phyloP scores from a whole-genome alignment of 1,284 basidiomycete species.

The Inonotus obliquus region DNA sequence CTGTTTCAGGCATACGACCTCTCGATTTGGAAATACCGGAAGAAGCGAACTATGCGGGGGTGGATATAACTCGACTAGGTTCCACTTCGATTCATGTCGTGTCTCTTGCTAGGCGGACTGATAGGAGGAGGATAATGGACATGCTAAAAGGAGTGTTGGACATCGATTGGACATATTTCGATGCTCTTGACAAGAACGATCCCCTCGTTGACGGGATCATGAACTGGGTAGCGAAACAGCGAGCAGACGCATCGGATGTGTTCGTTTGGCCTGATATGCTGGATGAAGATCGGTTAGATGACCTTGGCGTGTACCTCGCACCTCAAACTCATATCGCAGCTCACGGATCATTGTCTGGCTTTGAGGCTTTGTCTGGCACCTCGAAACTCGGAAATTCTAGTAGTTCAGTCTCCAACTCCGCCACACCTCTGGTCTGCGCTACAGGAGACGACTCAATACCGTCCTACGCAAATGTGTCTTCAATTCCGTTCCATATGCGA shows the following conservation, averaged over 20 bases:
- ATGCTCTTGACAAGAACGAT: conserved; percentile 40
- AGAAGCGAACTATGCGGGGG: not conserved
- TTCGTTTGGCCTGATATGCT: conserved; percentile 12
- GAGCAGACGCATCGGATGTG: conserved; percentile 20
- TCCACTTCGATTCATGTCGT: conserved; percentile 48
- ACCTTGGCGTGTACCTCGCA: not conserved
- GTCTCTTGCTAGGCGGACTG: conserved; percentile 47
- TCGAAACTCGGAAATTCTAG: no score
- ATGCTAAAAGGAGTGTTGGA: conserved; percentile 38
- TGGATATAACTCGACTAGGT: conserved; percentile 23
- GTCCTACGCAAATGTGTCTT: conserved; percentile 29
- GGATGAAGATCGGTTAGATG: not conserved
- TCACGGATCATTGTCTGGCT: no score
- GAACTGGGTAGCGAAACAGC: conserved; percentile 35
- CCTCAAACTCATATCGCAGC: not conserved
- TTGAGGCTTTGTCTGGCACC: no score
- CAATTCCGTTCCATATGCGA: conserved; percentile 41
- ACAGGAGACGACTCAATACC: conserved; percentile 39
- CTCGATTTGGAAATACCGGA: not conserved
- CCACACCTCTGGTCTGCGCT: conserved; percentile 44
- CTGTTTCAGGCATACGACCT: not conserved
- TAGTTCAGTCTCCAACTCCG: not conserved
- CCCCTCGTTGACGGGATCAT: conserved; percentile 37
- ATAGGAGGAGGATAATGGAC: conserved; percentile 54
- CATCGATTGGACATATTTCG: conserved; percentile 49